A percentile compares a stretch with the other conserved stretches of the same genome.
Conservation (phyloP, 352 stramenopile species). For the Paralagenidium karlingii region DNA sequence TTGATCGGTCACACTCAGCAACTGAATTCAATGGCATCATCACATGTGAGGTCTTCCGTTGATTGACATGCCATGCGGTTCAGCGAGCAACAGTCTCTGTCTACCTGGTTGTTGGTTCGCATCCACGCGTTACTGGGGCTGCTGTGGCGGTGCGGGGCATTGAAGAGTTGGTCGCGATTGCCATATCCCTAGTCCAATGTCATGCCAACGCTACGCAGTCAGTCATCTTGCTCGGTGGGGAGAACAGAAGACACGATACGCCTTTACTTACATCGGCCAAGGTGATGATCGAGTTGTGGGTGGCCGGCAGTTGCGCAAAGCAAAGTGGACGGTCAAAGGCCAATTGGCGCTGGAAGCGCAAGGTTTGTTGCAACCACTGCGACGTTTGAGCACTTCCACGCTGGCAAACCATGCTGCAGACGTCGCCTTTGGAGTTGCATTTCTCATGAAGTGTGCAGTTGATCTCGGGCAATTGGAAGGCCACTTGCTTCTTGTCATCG, state of each 20-base stretch:
- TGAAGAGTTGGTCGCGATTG: slow-evolving; percentile 46
- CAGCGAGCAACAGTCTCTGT: no score
- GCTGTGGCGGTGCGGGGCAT: slow-evolving; percentile 19
- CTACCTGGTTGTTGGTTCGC: slow-evolving; percentile 61
- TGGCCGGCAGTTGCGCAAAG: slow-evolving; percentile 26
- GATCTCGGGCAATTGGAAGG: no score
- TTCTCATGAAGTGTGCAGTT: slow-evolving; percentile 19
- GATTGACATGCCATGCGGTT: not conserved
- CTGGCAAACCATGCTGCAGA: slow-evolving; percentile 32
- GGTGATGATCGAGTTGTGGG: slow-evolving; percentile 50
- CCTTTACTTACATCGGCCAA: slow-evolving; percentile 13
- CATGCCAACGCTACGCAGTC: no score
- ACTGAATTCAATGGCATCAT: no score
- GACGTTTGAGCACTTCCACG: slow-evolving; percentile 11
- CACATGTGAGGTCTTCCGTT: no score
- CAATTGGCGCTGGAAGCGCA: slow-evolving; percentile 31
- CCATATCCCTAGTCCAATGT: no score
- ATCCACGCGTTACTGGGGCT: slow-evolving; percentile 30
- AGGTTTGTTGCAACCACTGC: slow-evolving; percentile 22
- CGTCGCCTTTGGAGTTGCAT: slow-evolving; percentile 17
- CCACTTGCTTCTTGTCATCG: no score
- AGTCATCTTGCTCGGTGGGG: no score
- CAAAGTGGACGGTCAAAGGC: slow-evolving; percentile 24
- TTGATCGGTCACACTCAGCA: slow-evolving; percentile 40
- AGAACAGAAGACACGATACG: no score